Base-by-base conservation (phyloP, 208 protist genomes). In the Zelonia costaricensis region DNA sequence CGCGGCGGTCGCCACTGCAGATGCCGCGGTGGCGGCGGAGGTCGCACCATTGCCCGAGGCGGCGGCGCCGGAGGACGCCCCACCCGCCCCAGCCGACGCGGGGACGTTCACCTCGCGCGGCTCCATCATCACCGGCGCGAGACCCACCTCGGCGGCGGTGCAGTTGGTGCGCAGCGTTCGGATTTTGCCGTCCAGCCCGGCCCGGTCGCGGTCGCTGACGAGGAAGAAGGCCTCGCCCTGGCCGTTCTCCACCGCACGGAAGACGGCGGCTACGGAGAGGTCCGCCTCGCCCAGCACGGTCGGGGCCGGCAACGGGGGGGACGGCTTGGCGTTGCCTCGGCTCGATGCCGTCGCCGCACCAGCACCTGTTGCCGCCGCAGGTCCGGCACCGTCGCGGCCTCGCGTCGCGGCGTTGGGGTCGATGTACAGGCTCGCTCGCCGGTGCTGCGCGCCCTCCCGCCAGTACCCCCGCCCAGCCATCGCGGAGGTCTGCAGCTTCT, bases 171-270 rank as follows among this genome's bases (percentile, higher is more conserved):
- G 60, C 7, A 92, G 68, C 58, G 64, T 53, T 10, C 42, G 43
- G 8, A 76, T 54, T 23, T 75, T 77, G 23, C 27, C 33, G 45
- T 62, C 71, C 44, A 93, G 73, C 9, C 61, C 67, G 2, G 55
- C 57, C 16, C 35, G 66, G 4, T 54, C 67, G 22, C 33, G 30
- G 15, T 74, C 78, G 22, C 70, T 43, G 20, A 95, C 16, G 44
- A 84, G 46, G 20, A 86, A 68, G 62, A 93, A 91, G 25, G 78
- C 84, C 62, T 95, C 86, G 5, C 84, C 84, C 46, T 92, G 84
- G 15, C 79, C 86, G 23, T 70, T 66, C 20, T 82, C 73, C 5
- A 91, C 60, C 6, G 61, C 66, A 5, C 33, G 56, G 4, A 40
- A 36, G 15, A 94, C 43, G 8, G 73, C 80, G 0, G 43, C 59